A percentile compares a stretch with the other conserved stretches of the same genome.
Conservation (phyloP, 176 grass and related monocot species). For the bread wheat (Triticum aestivum) region IWGSC_CS_RefSeq_v2.1 NC_057810.1:210327299-210327798, state of each 20-base stretch:
- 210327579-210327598: constrained; percentile 8
- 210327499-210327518: neutral
- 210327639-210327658: constrained; percentile 92
- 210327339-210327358: no score
- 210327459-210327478: neutral
- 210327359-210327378: no score
- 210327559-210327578: neutral
- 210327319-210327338: no score
- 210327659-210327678: constrained; percentile 53
- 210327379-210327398: neutral
- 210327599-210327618: neutral
- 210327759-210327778: constrained; percentile 2
- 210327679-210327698: constrained; percentile 71
- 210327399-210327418: neutral
- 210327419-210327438: neutral
- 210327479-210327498: neutral
- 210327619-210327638: constrained; percentile 71
- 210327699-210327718: constrained; percentile 95
- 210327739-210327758: constrained; percentile 3
- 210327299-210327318: no score
- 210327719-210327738: constrained; percentile 30
- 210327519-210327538: neutral
- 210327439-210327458: neutral
- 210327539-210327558: neutral
- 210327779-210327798: constrained; percentile 63